These are phyloP conservation scores for Staphylotrichum tortipilum DNA, from an alignment of 495 filamentous ascomycete genomes.

Conservation along the genomic window DNA sequence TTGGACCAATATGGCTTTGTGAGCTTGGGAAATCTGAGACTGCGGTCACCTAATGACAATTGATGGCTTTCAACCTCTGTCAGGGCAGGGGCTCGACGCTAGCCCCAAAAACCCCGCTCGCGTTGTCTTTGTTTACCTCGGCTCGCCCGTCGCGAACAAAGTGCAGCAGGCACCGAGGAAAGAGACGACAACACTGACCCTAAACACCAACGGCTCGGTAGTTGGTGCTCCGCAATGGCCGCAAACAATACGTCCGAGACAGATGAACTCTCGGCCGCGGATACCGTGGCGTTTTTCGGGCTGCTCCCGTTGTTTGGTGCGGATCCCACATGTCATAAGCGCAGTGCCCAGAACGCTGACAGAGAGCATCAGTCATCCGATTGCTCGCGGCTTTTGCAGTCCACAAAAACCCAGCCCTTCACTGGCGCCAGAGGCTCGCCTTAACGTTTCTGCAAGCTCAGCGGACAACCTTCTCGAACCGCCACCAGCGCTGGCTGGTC, in stretches of 20 bases:
- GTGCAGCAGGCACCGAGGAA: too few relatives aligned
- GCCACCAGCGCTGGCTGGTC: conserved; percentile 2
- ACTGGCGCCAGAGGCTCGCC: conserved; percentile 15
- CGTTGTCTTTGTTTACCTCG: too few relatives aligned
- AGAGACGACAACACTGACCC: too few relatives aligned
- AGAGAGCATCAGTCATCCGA: neutral
- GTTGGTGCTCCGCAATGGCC: neutral
- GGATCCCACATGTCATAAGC: neutral
- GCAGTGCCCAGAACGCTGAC: neutral
- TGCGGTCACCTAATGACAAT: too few relatives aligned
- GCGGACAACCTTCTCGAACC: conserved; percentile 4
- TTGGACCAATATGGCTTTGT: too few relatives aligned
- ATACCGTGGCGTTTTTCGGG: neutral
- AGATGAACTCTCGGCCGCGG: neutral
- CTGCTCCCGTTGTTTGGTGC: neutral
- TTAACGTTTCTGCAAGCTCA: conserved; percentile 7
- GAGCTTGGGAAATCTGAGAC: too few relatives aligned
- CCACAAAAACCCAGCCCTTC: conserved; percentile 2
- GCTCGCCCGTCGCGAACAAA: too few relatives aligned
- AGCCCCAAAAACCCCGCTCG: too few relatives aligned
- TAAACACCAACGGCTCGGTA: too few relatives aligned
- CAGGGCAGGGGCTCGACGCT: too few relatives aligned
- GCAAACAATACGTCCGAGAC: neutral
- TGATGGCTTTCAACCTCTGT: too few relatives aligned
- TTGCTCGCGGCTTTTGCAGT: neutral